Percentiles rank a stretch among this genome's conserved stretches.
Evolutionary conservation across 768 basidiomycete genomes (phyloP).

Genomic region (Pleurotus platypus): DNA sequence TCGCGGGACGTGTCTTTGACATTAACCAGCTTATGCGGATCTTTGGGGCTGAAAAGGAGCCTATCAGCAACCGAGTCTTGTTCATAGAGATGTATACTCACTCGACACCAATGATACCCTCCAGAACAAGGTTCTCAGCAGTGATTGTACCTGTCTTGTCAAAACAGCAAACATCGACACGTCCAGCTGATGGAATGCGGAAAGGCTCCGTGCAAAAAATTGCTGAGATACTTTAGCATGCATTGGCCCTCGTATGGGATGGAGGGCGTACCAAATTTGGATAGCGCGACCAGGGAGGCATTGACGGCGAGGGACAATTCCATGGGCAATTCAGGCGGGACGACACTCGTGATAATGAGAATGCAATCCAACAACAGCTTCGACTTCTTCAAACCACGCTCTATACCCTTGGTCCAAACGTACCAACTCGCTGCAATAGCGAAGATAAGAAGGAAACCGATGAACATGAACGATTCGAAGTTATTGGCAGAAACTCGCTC

Average conservation of each 20-base stretch:
- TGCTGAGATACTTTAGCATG: constrained; percentile 43
- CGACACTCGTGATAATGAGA: constrained; percentile 94
- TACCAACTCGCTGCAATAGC: constrained; percentile 98
- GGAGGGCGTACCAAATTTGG: constrained; percentile 73
- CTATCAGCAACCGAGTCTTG: no score
- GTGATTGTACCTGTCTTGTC: constrained; percentile 99
- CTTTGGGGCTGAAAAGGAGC: constrained; percentile 39
- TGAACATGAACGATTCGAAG: constrained; percentile 92
- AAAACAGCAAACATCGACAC: constrained; percentile 98
- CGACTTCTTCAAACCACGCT: constrained; percentile 88
- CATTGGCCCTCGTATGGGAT: not conserved
- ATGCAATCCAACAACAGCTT: constrained; percentile 95
- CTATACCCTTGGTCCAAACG: constrained; percentile 97
- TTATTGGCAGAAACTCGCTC: constrained; percentile 98
- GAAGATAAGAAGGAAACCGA: constrained; percentile 95
- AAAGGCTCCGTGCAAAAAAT: constrained; percentile 99
- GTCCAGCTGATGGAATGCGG: constrained; percentile 92
- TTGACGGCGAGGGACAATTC: constrained; percentile 96
- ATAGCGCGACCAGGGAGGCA: constrained; percentile 87
- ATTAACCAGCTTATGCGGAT: constrained; percentile 67
- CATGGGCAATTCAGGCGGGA: constrained; percentile 98
- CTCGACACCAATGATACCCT: constrained; percentile 91
- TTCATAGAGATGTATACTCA: constrained; percentile 35
- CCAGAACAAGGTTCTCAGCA: constrained; percentile 89
- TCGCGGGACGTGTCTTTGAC: constrained; percentile 74